These are phyloP conservation scores for Talaromyces sp. DNA, from an alignment of 2,329 filamentous ascomycete species.

Conservation along the genomic window DNA sequence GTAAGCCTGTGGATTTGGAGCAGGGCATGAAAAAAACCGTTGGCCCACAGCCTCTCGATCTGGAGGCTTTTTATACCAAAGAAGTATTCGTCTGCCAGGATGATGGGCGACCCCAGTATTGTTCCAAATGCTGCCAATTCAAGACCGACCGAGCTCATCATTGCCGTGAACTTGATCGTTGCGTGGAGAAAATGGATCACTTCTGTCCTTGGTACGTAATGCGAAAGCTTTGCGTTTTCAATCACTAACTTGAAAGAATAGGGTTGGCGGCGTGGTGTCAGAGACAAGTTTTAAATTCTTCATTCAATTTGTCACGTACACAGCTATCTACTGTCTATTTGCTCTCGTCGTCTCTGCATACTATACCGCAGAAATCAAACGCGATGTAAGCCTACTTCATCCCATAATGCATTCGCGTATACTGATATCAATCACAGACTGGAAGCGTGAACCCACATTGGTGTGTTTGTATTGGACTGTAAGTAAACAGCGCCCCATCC, in stretches of 20 bases:
- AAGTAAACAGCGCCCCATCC: conserved; percentile 27
- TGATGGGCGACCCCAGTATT: conserved; percentile 86
- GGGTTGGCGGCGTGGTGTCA: conserved; percentile 90
- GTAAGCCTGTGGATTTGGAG: conserved; percentile 31
- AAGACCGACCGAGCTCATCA: conserved; percentile 89
- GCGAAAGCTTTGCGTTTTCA: not conserved
- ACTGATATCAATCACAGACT: conserved; percentile 25
- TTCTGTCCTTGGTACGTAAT: conserved; percentile 75
- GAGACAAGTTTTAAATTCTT: conserved; percentile 92
- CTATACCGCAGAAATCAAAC: conserved; percentile 60
- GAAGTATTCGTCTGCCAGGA: conserved; percentile 82
- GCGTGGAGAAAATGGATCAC: conserved; percentile 90
- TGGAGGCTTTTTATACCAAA: conserved; percentile 78
- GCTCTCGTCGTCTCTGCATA: conserved; percentile 66
- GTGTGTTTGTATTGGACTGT: conserved; percentile 67
- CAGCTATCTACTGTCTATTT: conserved; percentile 67
- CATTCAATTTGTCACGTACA: conserved; percentile 80
- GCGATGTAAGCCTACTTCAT: conserved; percentile 41
- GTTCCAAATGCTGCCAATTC: conserved; percentile 79
- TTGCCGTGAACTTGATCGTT: conserved; percentile 77
- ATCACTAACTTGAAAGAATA: conserved; percentile 28
- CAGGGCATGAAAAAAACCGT: conserved; percentile 27
- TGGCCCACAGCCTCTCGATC: conserved; percentile 64
- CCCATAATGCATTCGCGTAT: not conserved
- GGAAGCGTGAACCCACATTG: conserved; percentile 60